Evolutionary conservation across 2,329 filamentous ascomycete species (phyloP), one percentile per base, ranked within the genome.

Genomic region (Xylaria sp.): DNA sequence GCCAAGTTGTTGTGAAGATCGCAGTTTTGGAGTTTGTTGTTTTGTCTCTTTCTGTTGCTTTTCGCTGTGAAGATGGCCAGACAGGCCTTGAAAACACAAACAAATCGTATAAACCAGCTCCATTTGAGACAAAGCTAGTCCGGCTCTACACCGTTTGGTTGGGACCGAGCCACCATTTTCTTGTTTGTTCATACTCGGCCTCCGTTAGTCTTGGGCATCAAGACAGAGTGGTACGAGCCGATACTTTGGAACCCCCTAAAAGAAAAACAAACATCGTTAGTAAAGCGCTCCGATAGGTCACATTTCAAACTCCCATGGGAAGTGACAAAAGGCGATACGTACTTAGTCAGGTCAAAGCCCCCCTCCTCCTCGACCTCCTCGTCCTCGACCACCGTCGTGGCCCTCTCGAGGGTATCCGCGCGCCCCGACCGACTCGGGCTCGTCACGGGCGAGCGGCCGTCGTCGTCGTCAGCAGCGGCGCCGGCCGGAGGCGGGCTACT

Each of bases 161-260:
- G 8, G 9, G 29, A 13, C 29, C 29, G 16, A 34, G 29, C 8
- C 29, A 7, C 9, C 29, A 13, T 34, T 41, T 9, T 41, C 39
- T 17, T 34, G 8, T n/a, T n/a, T n/a, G n/a, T n/a, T 20, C n/a
- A 16, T 38, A 38, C n/a, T 20, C 39, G 55, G 19, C 60, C 29
- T 13, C 60, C 60, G 19, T 62, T 62, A 22, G 57, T 53, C 29
- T 52, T 48, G 18, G 55, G 53, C 11, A 49, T 37, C 3, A 57
- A 17, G 16, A 60, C 49, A 7, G 83, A 81, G 60, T 87, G 84
- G 57, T 84, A 87, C 1, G 83, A 79, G 24, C 83, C 81, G 47
- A 87, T 87, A 58, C 81, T 86, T 67, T 87, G 84, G 62, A 87
- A 87, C 0, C 85, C 85, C 72, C 82, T 85, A 52, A n/a, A n/a